Conservation (phyloP, 305 asterid species). For the Nicotiana rustica region DNA sequence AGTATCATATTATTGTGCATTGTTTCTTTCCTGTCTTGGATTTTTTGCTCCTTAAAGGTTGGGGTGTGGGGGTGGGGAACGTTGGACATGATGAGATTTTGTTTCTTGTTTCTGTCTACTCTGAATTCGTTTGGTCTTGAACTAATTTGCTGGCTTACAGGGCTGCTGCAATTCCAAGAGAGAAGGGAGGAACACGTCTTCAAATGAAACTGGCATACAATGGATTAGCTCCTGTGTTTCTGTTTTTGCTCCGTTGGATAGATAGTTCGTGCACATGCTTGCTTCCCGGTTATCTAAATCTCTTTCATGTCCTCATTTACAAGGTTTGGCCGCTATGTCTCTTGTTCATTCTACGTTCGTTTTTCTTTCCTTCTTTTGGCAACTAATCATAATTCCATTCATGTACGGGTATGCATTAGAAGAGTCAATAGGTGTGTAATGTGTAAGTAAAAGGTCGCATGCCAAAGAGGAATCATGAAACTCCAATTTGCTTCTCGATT, state of each 20-base stretch:
- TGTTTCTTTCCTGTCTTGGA: neutral
- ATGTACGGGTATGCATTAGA: neutral
- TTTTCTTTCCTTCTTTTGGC: neutral
- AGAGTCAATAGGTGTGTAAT: conserved; percentile 27
- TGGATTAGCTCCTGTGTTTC: conserved; percentile 67
- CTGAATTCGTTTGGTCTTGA: neutral
- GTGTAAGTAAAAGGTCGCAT: neutral
- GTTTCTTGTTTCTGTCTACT: neutral
- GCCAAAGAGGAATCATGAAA: conserved; percentile 21
- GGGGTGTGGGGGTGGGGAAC: neutral
- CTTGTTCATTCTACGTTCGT: conserved; percentile 16
- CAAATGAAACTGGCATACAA: conserved; percentile 87
- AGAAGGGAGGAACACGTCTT: conserved; percentile 73
- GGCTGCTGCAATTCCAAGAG: conserved; percentile 86
- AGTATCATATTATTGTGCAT: neutral
- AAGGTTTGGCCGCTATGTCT: conserved; percentile 52
- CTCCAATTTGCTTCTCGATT: conserved; percentile 1
- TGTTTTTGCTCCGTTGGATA: conserved; percentile 74
- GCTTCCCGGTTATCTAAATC: conserved; percentile 64
- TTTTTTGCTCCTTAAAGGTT: neutral
- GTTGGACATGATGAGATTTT: neutral
- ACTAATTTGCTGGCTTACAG: conserved; percentile 48
- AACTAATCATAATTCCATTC: neutral
- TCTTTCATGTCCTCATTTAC: conserved; percentile 73
- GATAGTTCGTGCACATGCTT: conserved; percentile 76